phyloP scores from a whole-genome alignment of 768 basidiomycete species.

The Cystofilobasidium bisporidii region DNA sequence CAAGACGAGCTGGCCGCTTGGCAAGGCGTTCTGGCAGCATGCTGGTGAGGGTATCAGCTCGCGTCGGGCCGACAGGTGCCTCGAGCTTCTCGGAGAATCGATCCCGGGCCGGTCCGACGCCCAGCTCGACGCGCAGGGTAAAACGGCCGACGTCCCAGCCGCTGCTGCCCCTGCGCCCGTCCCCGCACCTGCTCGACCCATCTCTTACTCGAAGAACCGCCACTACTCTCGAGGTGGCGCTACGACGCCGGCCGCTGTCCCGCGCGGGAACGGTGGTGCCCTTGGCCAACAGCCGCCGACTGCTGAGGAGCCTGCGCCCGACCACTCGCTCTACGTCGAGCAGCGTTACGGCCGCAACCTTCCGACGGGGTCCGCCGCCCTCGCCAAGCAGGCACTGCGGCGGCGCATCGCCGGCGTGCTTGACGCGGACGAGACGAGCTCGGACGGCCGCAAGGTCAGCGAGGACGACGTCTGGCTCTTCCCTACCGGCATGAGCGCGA shows the following conservation, averaged over 20 bases:
- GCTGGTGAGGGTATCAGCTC: slow-evolving; percentile 82
- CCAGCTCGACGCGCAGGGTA: not conserved
- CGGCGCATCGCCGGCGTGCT: slow-evolving; percentile 80
- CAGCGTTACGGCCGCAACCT: slow-evolving; percentile 91
- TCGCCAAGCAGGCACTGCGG: slow-evolving; percentile 81
- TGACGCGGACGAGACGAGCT: slow-evolving; percentile 58
- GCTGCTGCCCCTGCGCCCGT: not conserved
- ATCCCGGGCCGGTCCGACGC: not conserved
- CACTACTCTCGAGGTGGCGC: slow-evolving; percentile 22
- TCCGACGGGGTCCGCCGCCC: slow-evolving; percentile 56
- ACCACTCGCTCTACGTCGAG: slow-evolving; percentile 70
- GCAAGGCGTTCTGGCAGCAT: slow-evolving; percentile 95
- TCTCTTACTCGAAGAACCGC: slow-evolving; percentile 26
- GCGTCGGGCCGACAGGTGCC: slow-evolving; percentile 70
- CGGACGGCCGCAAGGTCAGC: slow-evolving; percentile 59
- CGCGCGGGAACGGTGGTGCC: too few relatives aligned
- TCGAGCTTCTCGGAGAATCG: slow-evolving; percentile 58
- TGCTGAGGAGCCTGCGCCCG: slow-evolving; percentile 44
- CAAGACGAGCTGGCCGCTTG: slow-evolving; percentile 50
- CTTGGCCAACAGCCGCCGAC: slow-evolving; percentile 37
- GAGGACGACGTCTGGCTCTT: slow-evolving; percentile 85
- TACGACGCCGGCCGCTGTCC: slow-evolving; percentile 17
- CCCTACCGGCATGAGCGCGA: slow-evolving; percentile 83
- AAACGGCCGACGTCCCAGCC: not conserved
- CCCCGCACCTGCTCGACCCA: slow-evolving; percentile 2